A percentile compares a stretch with the other conserved stretches of the same genome.
Evolutionary conservation across 148 eudicot genomes (phyloP).

Genomic region (Nepenthes gracilis): DNA sequence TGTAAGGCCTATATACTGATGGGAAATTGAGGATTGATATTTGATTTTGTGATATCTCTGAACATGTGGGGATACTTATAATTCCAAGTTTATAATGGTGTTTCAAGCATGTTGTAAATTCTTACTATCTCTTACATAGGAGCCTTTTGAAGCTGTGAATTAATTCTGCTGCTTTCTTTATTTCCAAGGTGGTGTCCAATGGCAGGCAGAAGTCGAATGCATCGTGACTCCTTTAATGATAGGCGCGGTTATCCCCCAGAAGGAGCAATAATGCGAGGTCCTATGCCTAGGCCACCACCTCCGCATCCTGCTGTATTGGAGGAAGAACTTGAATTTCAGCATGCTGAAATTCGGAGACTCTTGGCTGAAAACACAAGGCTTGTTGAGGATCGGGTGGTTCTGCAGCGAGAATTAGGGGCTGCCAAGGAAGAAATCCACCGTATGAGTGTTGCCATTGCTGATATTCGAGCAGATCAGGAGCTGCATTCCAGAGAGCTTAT

Average conservation of each 20-base stretch:
- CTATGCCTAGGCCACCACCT: slow-evolving; percentile 37
- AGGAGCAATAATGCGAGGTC: slow-evolving; percentile 43
- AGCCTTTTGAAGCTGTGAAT: neutral
- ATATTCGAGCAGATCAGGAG: slow-evolving; percentile 75
- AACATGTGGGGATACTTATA: too few relatives aligned
- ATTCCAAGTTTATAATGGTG: too few relatives aligned
- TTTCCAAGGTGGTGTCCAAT: slow-evolving; percentile 21
- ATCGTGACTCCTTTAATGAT: slow-evolving; percentile 59
- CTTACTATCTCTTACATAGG: neutral
- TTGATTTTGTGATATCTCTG: too few relatives aligned
- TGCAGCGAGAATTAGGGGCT: slow-evolving; percentile 73
- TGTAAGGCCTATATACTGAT: too few relatives aligned
- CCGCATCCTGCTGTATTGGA: slow-evolving; percentile 88
- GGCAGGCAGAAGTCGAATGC: slow-evolving; percentile 76
- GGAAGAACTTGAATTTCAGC: slow-evolving; percentile 88
- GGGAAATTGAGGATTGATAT: too few relatives aligned
- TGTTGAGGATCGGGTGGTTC: slow-evolving; percentile 62
- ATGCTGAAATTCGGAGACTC: slow-evolving; percentile 67
- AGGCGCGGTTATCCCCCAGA: slow-evolving; percentile 61
- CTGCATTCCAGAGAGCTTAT: slow-evolving; percentile 69
- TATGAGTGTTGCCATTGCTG: slow-evolving; percentile 55
- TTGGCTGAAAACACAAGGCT: slow-evolving; percentile 76
- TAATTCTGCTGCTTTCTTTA: neutral
- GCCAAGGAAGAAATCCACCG: slow-evolving; percentile 72
- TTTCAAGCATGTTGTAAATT: too few relatives aligned